phyloP scores from a whole-genome alignment of 2,329 filamentous ascomycete species.

The Colletotrichum lentis region DNA sequence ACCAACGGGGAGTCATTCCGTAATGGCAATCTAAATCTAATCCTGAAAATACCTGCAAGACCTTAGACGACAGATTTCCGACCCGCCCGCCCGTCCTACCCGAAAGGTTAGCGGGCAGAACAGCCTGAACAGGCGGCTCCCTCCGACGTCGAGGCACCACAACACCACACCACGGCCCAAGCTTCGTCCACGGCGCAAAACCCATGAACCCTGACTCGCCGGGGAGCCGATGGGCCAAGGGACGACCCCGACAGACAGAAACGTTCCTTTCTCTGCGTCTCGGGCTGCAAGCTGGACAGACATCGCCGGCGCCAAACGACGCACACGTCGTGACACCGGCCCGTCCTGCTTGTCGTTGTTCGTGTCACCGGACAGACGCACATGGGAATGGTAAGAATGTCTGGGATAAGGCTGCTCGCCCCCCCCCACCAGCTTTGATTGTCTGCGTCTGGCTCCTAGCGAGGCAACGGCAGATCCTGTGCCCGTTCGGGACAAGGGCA shows the following conservation, averaged over 20 bases:
- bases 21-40: background rate
- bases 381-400: background rate
- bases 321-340: slow-evolving; percentile 23
- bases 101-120: background rate
- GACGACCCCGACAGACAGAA: background rate
- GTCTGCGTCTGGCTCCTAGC: slow-evolving; percentile 19
- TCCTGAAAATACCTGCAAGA: no score
- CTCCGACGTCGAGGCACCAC: background rate
- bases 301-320: slow-evolving; percentile 17
- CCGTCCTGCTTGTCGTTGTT: background rate
- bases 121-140: background rate
- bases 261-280: background rate
- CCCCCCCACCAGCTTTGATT: slow-evolving; percentile 12
- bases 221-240: background rate
- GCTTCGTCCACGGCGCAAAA: background rate
- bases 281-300: slow-evolving; percentile 25
- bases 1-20: slow-evolving; percentile 3
- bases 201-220: slow-evolving; percentile 31
- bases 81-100: slow-evolving; percentile 5
- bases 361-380: background rate
- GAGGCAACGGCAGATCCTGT: slow-evolving; percentile 25
- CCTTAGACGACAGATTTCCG: background rate
- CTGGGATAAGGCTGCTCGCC: slow-evolving; percentile 14
- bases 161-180: background rate
- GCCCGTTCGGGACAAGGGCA: background rate